phyloP scores from a whole-genome alignment of 306 rosid species.

The Phaseolus lunatus region DNA sequence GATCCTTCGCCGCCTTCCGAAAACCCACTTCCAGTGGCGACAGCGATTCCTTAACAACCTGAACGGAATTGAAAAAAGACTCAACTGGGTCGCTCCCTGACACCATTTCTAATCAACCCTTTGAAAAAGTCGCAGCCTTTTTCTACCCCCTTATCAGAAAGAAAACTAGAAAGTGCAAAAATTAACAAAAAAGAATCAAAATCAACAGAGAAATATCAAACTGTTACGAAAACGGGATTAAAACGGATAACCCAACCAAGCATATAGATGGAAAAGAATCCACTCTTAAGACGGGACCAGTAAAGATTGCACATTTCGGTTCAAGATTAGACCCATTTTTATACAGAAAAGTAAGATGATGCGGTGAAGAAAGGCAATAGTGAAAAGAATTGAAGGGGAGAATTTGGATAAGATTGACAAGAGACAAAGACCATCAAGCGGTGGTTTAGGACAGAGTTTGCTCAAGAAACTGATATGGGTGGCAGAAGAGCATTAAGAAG shows the following conservation, averaged over 20 bases:
- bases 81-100: constrained; percentile 82
- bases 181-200: not conserved
- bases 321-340: constrained; percentile 42
- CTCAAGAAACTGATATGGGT: constrained; percentile 55
- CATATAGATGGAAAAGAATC: constrained; percentile 39
- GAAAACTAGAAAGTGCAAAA: constrained; percentile 12
- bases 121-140: constrained; percentile 47
- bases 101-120: constrained; percentile 71
- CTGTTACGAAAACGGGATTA: constrained; percentile 47
- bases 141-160: not conserved
- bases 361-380: constrained; percentile 10
- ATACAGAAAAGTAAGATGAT: not conserved
- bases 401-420: constrained; percentile 46
- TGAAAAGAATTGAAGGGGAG: constrained; percentile 1
- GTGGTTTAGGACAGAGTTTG: constrained; percentile 49
- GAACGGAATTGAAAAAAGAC: constrained; percentile 88
- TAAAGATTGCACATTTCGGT: constrained; percentile 41
- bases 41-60: constrained; percentile 73
- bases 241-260: constrained; percentile 25
- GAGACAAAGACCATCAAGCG: constrained; percentile 47
- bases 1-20: constrained; percentile 84
- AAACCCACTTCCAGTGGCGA: constrained; percentile 80
- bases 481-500: constrained; percentile 51
- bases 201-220: constrained; percentile 38
- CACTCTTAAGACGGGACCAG: constrained; percentile 41